A percentile compares a stretch with the other conserved stretches of the same genome.
Evolutionary conservation across 345 rosid genomes (phyloP).

Genomic region (Syzygium jambos): DNA sequence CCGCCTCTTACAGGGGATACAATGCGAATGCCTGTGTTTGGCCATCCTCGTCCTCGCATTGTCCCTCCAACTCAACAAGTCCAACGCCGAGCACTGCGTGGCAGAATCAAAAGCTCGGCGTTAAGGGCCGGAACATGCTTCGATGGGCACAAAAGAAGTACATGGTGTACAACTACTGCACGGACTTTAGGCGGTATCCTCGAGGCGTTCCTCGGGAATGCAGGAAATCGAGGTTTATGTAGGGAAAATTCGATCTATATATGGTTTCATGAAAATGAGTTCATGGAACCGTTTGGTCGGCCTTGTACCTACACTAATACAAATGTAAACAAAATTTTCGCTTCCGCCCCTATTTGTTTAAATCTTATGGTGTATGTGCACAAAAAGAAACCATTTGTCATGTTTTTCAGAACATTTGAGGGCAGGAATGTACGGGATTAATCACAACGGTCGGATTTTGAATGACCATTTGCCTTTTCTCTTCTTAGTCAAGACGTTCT

Average conservation of each 20-base stretch:
- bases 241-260: background rate
- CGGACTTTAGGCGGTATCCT: slow-evolving; percentile 34
- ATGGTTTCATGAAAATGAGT: background rate
- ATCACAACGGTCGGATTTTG: background rate
- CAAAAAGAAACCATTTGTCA: background rate
- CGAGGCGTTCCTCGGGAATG: slow-evolving; percentile 42
- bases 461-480: background rate
- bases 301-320: background rate
- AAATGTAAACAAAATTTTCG: background rate
- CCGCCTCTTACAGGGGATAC: slow-evolving; percentile 45
- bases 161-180: slow-evolving; percentile 47
- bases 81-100: slow-evolving; percentile 2
- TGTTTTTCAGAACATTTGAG: background rate
- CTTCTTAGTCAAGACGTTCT: background rate
- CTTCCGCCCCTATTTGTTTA: background rate
- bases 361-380: background rate
- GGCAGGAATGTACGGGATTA: background rate
- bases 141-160: slow-evolving; percentile 35
- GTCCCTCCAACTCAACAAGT: slow-evolving; percentile 6
- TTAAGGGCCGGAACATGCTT: slow-evolving; percentile 13
- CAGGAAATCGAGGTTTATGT: background rate
- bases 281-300: background rate
- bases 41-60: slow-evolving; percentile 19
- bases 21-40: slow-evolving; percentile 32
- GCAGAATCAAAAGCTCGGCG: slow-evolving; percentile 24